phyloP scores from a whole-genome alignment of 2,329 filamentous ascomycete species.

The Diaporthe citrichinensis region DNA sequence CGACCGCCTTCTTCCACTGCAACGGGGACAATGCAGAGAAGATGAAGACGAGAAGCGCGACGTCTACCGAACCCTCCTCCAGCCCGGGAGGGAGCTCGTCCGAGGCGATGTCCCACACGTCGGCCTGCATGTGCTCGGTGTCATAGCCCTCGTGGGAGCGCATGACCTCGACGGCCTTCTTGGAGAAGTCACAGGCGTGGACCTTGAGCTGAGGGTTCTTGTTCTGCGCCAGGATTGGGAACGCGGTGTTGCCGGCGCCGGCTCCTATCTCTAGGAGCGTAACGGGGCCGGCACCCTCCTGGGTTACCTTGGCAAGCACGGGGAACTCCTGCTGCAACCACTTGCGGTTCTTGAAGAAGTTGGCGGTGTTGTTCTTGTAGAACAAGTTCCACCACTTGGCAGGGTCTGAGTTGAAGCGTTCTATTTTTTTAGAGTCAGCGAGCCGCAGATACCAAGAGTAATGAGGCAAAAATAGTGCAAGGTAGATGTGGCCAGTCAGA shows the following conservation, averaged over 20 bases:
- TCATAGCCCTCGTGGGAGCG: slow-evolving; percentile 84
- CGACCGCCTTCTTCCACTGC: slow-evolving; percentile 87
- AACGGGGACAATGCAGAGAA: slow-evolving; percentile 90
- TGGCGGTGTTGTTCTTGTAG: slow-evolving; percentile 96
- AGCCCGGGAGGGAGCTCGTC: slow-evolving; percentile 82
- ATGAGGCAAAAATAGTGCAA: slow-evolving; percentile 34
- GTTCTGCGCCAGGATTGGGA: slow-evolving; percentile 88
- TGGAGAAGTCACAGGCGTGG: slow-evolving; percentile 96
- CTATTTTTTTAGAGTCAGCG: slow-evolving; percentile 63
- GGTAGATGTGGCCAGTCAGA: slow-evolving; percentile 65
- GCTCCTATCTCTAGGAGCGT: slow-evolving; percentile 92
- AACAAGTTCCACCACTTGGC: slow-evolving; percentile 99
- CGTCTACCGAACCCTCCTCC: slow-evolving; percentile 84
- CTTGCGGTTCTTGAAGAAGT: slow-evolving; percentile 99
- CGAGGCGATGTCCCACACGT: slow-evolving; percentile 93
- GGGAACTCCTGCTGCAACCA: slow-evolving; percentile 98
- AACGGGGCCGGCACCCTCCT: slow-evolving; percentile 76
- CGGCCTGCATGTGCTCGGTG: slow-evolving; percentile 80
- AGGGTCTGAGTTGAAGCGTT: slow-evolving; percentile 88
- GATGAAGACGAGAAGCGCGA: slow-evolving; percentile 96
- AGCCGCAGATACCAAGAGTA: slow-evolving; percentile 35
- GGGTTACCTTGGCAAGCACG: slow-evolving; percentile 82
- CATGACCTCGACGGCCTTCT: slow-evolving; percentile 95
- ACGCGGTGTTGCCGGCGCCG: slow-evolving; percentile 96
- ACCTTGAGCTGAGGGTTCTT: slow-evolving; percentile 85